Conservation (phyloP, 169 alveolate genomes). For the Eimeria falciformis region DNA sequence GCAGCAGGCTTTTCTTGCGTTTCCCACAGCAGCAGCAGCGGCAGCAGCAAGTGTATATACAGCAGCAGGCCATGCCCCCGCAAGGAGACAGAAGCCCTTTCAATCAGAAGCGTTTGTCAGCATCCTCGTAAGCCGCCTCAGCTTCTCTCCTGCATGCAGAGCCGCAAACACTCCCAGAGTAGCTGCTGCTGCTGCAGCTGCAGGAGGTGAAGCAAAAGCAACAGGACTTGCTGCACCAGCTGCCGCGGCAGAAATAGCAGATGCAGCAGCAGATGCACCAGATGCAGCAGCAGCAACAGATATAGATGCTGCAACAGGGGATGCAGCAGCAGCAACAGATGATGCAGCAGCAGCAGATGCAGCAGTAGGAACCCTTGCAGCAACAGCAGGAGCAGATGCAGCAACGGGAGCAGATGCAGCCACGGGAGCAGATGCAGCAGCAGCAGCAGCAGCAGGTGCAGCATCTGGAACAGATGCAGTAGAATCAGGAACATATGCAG, state of each 20-base stretch:
- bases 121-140: background rate
- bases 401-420: too few relatives aligned
- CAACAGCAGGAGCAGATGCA: background rate
- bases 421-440: background rate
- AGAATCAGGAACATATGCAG: background rate
- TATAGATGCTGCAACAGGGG: background rate
- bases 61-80: too few relatives aligned
- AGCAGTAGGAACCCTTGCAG: background rate
- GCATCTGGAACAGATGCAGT: background rate
- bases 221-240: background rate
- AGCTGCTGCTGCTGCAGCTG: background rate
- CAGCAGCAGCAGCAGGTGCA: too few relatives aligned
- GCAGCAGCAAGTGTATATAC: background rate
- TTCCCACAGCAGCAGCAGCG: constrained; percentile 1
- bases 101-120: background rate
- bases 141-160: background rate
- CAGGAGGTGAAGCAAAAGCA: too few relatives aligned
- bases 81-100: too few relatives aligned
- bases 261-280: background rate
- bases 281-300: background rate
- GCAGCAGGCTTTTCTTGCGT: background rate
- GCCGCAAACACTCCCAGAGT: background rate
- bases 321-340: constrained; percentile 19
- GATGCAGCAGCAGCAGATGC: constrained; percentile 28
- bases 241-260: background rate